A percentile compares a stretch with the other conserved stretches of the same genome.
These are phyloP conservation scores for Blepharisma undulans DNA, from an alignment of 169 alveolate species.

Conservation along the genomic window DNA sequence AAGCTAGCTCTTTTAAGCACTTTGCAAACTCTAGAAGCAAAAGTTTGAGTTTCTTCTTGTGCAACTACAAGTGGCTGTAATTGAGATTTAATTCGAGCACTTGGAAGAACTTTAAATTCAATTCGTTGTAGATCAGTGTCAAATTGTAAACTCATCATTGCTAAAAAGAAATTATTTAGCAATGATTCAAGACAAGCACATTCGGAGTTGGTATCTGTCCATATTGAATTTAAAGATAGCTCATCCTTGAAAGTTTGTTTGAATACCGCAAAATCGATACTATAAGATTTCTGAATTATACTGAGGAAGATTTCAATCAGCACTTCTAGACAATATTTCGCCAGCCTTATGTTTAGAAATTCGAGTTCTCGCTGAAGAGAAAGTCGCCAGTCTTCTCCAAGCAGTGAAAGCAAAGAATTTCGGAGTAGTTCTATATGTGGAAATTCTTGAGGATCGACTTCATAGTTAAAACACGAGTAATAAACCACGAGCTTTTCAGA, in stretches of 20 bases:
- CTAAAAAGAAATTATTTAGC: not conserved
- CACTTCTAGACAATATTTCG: not conserved
- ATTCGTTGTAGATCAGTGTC: not conserved
- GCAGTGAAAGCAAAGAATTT: not conserved
- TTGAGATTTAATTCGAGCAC: not conserved
- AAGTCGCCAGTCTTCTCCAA: not conserved
- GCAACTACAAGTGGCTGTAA: constrained; percentile 36
- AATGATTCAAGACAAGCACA: not conserved
- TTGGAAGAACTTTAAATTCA: constrained; percentile 8
- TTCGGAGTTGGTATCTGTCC: constrained; percentile 10
- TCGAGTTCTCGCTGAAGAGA: not conserved
- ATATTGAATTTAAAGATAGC: not conserved
- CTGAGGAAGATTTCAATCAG: constrained; percentile 2
- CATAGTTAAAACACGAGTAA: constrained; percentile 26
- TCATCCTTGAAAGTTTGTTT: not conserved
- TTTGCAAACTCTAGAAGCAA: not conserved
- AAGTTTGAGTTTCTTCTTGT: not conserved
- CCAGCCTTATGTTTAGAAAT: constrained; percentile 24
- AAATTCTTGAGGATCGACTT: constrained; percentile 9
- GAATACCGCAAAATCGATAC: not conserved
- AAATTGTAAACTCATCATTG: not conserved
- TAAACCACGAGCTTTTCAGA: constrained; percentile 23
- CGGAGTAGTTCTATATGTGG: not conserved
- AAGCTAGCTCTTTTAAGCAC: not conserved
- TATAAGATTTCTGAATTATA: not conserved